A percentile compares a stretch with the other conserved stretches of the same genome.
Conservation (phyloP, 306 rosid species). For the Morella rubra region DNA sequence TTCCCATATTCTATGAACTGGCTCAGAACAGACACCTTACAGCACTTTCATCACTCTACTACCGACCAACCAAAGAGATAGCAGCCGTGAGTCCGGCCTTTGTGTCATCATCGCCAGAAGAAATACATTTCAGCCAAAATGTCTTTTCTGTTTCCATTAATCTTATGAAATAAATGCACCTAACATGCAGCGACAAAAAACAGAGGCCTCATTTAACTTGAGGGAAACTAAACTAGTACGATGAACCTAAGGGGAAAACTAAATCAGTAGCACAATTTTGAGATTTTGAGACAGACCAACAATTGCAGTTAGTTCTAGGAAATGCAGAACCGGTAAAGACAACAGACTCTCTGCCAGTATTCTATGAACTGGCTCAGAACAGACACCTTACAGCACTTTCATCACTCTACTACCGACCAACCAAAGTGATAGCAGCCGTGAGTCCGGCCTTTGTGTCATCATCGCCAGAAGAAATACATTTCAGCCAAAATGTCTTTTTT, state of each 20-base stretch:
- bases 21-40: slow-evolving; percentile 73
- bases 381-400: slow-evolving; percentile 57
- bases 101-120: slow-evolving; percentile 71
- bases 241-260: too few relatives aligned
- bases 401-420: slow-evolving; percentile 74
- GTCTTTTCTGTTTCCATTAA: neutral
- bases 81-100: slow-evolving; percentile 96
- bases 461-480: slow-evolving; percentile 44
- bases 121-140: neutral
- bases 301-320: too few relatives aligned
- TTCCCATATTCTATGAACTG: slow-evolving; percentile 19
- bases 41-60: slow-evolving; percentile 68
- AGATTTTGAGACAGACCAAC: too few relatives aligned
- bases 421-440: slow-evolving; percentile 61
- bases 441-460: slow-evolving; percentile 90
- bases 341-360: too few relatives aligned
- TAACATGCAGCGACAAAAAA: too few relatives aligned
- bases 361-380: slow-evolving; percentile 54
- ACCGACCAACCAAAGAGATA: slow-evolving; percentile 42
- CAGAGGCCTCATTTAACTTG: neutral
- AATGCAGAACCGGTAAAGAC: too few relatives aligned
- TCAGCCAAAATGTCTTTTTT: neutral
- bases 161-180: too few relatives aligned
- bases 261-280: too few relatives aligned
- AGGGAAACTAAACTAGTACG: neutral